These are phyloP conservation scores for Populus ilicifolia DNA, from an alignment of 345 rosid species.

Conservation along the genomic window DNA sequence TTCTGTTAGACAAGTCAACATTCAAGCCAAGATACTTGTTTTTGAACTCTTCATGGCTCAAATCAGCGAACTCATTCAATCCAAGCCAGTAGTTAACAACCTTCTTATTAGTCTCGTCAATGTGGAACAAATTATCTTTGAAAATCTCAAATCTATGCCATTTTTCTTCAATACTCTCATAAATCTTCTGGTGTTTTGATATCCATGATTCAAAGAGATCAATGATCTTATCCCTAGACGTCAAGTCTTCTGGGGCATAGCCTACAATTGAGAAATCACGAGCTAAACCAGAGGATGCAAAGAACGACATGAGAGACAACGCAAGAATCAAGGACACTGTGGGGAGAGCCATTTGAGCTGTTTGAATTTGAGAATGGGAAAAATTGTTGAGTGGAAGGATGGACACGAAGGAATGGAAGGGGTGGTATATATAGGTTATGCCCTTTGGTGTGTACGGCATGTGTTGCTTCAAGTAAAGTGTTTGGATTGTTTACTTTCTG, in stretches of 20 bases:
- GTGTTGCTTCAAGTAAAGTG: slow-evolving; percentile 18
- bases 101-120: slow-evolving; percentile 30
- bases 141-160: slow-evolving; percentile 26
- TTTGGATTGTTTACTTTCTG: not conserved
- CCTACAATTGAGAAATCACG: slow-evolving; percentile 32
- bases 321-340: not conserved
- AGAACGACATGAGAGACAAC: not conserved
- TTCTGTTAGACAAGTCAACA: not conserved
- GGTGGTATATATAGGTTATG: not conserved
- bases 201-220: slow-evolving; percentile 33
- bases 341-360: slow-evolving; percentile 7
- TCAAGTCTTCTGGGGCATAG: slow-evolving; percentile 20
- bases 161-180: slow-evolving; percentile 25
- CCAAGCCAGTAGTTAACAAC: slow-evolving; percentile 30
- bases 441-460: not conserved
- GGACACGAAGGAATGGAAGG: not conserved
- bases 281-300: not conserved
- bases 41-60: slow-evolving; percentile 29
- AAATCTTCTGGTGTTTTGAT: slow-evolving; percentile 16
- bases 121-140: slow-evolving; percentile 28
- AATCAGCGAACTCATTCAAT: slow-evolving; percentile 24
- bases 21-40: slow-evolving; percentile 25
- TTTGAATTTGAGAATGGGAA: not conserved
- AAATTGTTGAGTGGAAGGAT: not conserved
- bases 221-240: slow-evolving; percentile 21